Evolutionary conservation across 257 asterid genomes (phyloP), one percentile per base, ranked within the genome.

Genomic region (Solanum etuberosum): DNA sequence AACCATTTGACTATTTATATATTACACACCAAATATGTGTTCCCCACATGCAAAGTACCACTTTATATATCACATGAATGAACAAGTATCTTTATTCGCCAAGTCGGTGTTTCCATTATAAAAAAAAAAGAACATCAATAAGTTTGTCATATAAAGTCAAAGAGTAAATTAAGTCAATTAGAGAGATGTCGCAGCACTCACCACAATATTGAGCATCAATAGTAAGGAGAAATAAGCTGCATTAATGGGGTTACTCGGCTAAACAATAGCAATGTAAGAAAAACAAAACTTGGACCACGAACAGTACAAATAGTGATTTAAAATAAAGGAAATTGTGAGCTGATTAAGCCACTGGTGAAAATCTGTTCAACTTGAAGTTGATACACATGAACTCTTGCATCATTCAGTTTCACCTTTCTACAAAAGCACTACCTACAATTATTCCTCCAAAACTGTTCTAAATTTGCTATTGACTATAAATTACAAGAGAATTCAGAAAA

Each of bases 381-480:
- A 95, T 92, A 93, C 89, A 93, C 91, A 91, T 90, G 89, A 87
- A 93, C 93, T 90, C 90, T 88, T 91, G 95, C 92, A 89, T 91
- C 90, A 91, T 84, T 92, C 94, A 91, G 88, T 86, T 91, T 89
- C 92, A 90, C 92, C 92, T 70, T 92, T 86, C 91, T 84, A 89
- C 93, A 90, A 65, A 93, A 89, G 88, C 87, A 89, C 94, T 89
- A 91, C 83, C 97, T 93, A 93, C 92, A 92, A 92, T 95, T 94
- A 93, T 93, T 94, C 97, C 93, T 91, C 93, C 97, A 94, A 95
- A 97, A 97, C 96, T 96, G 95, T 91, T 94, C 93, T 92, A 91
- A 88, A 89, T 90, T 90, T 40, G 83, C 94, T 92, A 86, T 87
- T 87, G 89, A 91, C 91, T 88, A 90, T 94, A 94, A 90, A 92